Conservation (phyloP, 2,329 filamentous ascomycete species). For the Colletotrichum limetticola region DNA sequence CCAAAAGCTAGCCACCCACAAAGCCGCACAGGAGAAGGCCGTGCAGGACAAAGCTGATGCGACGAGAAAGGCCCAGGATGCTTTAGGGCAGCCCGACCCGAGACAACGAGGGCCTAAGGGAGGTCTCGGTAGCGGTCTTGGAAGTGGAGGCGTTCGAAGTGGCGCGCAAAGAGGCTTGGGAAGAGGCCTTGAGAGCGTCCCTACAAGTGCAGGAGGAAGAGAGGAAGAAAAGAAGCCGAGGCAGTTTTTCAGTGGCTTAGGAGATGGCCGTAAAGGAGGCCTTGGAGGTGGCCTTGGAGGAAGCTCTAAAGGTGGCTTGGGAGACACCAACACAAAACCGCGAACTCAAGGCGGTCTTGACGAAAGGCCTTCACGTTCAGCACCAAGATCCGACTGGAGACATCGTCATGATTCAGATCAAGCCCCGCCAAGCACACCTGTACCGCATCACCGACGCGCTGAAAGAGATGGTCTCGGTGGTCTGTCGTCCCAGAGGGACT, state of each 20-base stretch:
- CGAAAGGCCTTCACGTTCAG: not conserved
- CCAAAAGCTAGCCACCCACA: constrained; percentile 33
- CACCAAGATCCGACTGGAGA: constrained; percentile 13
- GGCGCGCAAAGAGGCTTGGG: not conserved
- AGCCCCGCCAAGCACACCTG: constrained; percentile 1
- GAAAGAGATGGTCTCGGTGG: not conserved
- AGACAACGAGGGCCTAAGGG: not conserved
- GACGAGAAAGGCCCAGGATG: not conserved
- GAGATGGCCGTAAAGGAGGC: not conserved
- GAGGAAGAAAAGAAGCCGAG: not conserved
- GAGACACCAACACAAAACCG: not conserved
- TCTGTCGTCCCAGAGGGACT: not conserved
- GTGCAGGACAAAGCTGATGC: not conserved
- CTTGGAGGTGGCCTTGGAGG: not conserved
- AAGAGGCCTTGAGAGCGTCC: not conserved
- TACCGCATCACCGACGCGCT: constrained; percentile 21
- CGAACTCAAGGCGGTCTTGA: constrained; percentile 3
- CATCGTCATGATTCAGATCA: constrained; percentile 9
- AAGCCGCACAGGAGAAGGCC: not conserved
- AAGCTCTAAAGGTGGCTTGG: not conserved
- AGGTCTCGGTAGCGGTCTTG: no score
- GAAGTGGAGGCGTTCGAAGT: not conserved
- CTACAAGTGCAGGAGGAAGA: not conserved
- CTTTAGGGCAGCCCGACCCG: not conserved
- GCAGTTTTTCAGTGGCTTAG: not conserved